These are phyloP conservation scores for Histomonas meleagridis DNA, from an alignment of 208 protist genomes.

Conservation along the genomic window DNA sequence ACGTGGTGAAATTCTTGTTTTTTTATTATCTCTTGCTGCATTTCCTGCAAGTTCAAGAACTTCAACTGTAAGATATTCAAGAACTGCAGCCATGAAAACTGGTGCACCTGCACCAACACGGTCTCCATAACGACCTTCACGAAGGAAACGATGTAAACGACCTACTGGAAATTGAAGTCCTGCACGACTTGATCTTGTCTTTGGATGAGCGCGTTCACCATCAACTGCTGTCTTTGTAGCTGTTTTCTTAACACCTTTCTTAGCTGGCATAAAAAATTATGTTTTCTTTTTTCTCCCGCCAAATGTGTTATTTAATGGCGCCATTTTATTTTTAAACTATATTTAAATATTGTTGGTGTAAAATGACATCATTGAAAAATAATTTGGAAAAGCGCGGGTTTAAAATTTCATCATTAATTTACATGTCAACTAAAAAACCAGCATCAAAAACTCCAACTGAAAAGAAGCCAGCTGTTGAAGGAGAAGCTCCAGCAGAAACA, in stretches of 20 bases:
- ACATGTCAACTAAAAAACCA: too few relatives aligned
- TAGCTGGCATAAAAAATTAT: slow-evolving; percentile 33
- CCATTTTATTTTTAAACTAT: neutral
- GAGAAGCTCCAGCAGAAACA: neutral
- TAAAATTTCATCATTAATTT: too few relatives aligned
- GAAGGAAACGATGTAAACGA: slow-evolving; percentile 80
- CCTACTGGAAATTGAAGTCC: slow-evolving; percentile 65
- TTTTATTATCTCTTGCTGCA: too few relatives aligned
- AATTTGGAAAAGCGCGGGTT: neutral
- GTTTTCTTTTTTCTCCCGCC: neutral
- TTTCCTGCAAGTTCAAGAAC: too few relatives aligned
- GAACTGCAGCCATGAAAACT: too few relatives aligned
- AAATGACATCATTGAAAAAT: neutral
- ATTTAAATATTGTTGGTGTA: neutral
- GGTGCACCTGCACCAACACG: too few relatives aligned
- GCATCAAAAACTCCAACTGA: too few relatives aligned
- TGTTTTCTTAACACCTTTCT: slow-evolving; percentile 30
- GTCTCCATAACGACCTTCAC: slow-evolving; percentile 82
- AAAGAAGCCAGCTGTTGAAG: slow-evolving; percentile 11
- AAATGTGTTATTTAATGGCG: neutral
- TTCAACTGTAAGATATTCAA: too few relatives aligned
- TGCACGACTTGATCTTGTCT: neutral
- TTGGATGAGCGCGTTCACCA: slow-evolving; percentile 32
- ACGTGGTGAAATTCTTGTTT: too few relatives aligned
- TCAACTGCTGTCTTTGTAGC: slow-evolving; percentile 31